A percentile compares a stretch with the other conserved stretches of the same genome.
Evolutionary conservation across 2,329 filamentous ascomycete genomes (phyloP).

Genomic region (Triangularia setosa): DNA sequence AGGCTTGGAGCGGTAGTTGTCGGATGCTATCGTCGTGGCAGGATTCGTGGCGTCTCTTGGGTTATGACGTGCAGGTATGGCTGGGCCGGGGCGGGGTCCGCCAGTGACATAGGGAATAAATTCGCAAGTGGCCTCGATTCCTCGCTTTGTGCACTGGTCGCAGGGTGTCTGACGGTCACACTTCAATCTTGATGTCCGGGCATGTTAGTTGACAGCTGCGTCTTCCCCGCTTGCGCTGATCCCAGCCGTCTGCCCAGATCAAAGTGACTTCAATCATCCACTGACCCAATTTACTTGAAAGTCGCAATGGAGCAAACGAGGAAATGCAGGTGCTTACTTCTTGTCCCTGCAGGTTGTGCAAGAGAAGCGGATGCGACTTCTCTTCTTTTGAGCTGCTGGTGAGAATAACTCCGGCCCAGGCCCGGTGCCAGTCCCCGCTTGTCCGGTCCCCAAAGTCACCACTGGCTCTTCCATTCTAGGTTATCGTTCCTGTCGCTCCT

Average conservation of each 20-base stretch:
- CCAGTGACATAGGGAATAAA: conserved; percentile 27
- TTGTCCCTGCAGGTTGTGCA: conserved; percentile 34
- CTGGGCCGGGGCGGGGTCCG: conserved; percentile 23
- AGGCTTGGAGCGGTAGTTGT: conserved; percentile 6
- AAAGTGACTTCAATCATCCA: no score
- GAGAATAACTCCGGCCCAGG: conserved; percentile 11
- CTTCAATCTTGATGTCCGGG: conserved; percentile 27
- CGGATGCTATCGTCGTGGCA: neutral
- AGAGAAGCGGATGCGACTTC: conserved; percentile 33
- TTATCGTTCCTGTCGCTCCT: neutral
- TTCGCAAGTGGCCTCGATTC: conserved; percentile 26
- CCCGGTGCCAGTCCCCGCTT: neutral
- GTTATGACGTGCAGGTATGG: neutral
- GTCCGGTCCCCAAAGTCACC: conserved; percentile 1
- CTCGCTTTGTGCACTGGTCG: conserved; percentile 32
- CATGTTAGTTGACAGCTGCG: neutral
- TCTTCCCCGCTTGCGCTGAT: no score
- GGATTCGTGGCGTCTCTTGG: neutral
- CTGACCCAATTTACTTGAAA: no score
- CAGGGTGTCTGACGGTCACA: conserved; percentile 33
- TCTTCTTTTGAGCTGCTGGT: conserved; percentile 25
- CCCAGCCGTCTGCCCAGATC: no score
- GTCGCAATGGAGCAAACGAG: neutral
- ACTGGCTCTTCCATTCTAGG: neutral
- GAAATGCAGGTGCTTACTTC: conserved; percentile 27